Evolutionary conservation across 352 stramenopile genomes (phyloP), one percentile per base, ranked within the genome.

Genomic region (Phytopythium oedochilum): DNA sequence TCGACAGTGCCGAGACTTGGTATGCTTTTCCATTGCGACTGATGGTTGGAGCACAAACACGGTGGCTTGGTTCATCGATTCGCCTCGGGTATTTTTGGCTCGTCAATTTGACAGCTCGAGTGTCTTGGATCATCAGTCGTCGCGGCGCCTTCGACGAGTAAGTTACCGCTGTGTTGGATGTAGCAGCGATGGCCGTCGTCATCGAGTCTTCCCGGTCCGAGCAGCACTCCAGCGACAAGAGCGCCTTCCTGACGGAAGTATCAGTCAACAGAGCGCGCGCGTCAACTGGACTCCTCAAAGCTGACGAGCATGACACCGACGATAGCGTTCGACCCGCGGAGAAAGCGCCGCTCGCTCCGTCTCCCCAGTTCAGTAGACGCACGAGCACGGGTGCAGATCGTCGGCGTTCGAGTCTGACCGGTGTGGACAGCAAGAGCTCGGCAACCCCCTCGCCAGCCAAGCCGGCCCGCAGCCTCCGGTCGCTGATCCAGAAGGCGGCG

Each of bases 401-500:
- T 1, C 31, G 20, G 2, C 31, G 29, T 6, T 32, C 47, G 5
- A 53, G 28, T 12, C 31, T 43, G 34, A 42, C 8, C 11, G 31
- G 9, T 7, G n/a, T 11, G 23, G 47, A 53, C 15, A 20, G 12
- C 5, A 14, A 10, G 14, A 31, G 5, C 29, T 20, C n/a, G 4
- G 18, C 26, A 20, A n/a, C 17, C 2, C 18, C 23, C 11, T 6
- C 25, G 18, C 39, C 39, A 25, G 34, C 9, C 4, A 78, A 79
- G 35, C 66, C 82, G 34, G 59, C 71, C 38, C 79, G 75, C 53
- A 81, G 72, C 20, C 80, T 88, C 26, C 80, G 76, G 20, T 65
- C 62, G 15, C 65, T 88, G 55, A 83, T 90, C 50, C 80, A 88
- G 36, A 67, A 75, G 40, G 80, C 80, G 20, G 80, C 80, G 10